Evolutionary conservation across 1,139 yeast species (phyloP).

Genomic region (Spathaspora sp.): DNA sequence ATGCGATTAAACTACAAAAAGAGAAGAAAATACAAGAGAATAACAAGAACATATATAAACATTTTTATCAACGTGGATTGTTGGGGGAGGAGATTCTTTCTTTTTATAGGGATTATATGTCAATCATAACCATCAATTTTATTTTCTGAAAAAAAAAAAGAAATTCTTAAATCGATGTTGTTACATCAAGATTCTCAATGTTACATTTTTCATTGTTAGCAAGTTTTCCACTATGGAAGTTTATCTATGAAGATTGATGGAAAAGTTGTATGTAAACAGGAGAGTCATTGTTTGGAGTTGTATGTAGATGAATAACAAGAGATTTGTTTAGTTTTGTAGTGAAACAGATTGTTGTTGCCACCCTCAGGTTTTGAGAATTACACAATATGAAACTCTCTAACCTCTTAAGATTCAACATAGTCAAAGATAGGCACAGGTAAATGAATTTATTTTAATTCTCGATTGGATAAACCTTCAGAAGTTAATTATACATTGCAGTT

Average conservation of each 20-base stretch:
- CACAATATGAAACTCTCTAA: too few species aligned
- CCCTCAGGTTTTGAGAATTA: too few species aligned
- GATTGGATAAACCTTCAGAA: too few species aligned
- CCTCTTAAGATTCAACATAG: too few species aligned
- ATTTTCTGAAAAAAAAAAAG: not conserved
- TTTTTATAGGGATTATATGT: not conserved
- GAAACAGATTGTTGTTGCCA: too few species aligned
- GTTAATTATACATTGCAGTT: too few species aligned
- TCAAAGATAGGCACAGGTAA: too few species aligned
- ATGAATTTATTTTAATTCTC: too few species aligned
- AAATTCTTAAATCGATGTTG: not conserved
- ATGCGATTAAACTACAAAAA: not conserved
- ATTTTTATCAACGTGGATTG: not conserved
- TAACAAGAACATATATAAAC: not conserved
- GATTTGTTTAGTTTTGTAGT: too few species aligned
- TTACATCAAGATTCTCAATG: constrained; percentile 1
- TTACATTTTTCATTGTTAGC: constrained; percentile 1
- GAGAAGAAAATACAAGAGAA: not conserved
- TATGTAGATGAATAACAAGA: too few species aligned
- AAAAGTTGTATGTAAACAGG: too few species aligned
- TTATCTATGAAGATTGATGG: not conserved
- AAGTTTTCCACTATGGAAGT: not conserved
- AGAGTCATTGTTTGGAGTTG: too few species aligned
- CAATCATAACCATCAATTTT: not conserved
- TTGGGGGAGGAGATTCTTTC: not conserved